Percentiles rank a stretch among this genome's conserved stretches.
Evolutionary conservation across 768 basidiomycete species (phyloP).

Genomic region (Tylopilus subfusipes): DNA sequence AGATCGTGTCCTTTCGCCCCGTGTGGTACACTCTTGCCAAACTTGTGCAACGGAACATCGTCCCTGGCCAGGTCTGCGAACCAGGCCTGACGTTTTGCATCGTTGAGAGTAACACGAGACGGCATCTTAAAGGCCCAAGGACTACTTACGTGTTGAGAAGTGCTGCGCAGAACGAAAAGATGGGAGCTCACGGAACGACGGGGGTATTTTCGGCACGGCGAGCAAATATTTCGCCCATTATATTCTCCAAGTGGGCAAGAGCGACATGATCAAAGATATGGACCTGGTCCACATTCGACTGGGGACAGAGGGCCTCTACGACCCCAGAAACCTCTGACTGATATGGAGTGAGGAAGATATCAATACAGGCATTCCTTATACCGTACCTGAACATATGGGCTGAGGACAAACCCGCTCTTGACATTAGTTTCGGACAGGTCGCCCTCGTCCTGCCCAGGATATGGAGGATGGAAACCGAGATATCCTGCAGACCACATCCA

Average conservation of each 20-base stretch:
- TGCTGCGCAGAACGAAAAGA: not conserved
- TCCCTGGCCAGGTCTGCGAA: conserved; percentile 80
- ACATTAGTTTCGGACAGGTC: conserved; percentile 60
- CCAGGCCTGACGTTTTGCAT: conserved; percentile 77
- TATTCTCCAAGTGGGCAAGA: conserved; percentile 59
- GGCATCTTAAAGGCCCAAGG: conserved; percentile 74
- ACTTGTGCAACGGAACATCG: conserved; percentile 72
- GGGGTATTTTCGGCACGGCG: conserved; percentile 57
- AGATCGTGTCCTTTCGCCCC: conserved; percentile 83
- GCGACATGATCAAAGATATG: conserved; percentile 49
- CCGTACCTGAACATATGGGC: conserved; percentile 56
- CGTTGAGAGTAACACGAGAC: conserved; percentile 76
- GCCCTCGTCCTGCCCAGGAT: conserved; percentile 73
- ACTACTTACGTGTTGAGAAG: conserved; percentile 24
- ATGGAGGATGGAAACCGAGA: conserved; percentile 72
- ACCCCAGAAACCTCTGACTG: conserved; percentile 24
- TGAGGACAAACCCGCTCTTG: conserved; percentile 59
- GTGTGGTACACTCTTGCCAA: conserved; percentile 84
- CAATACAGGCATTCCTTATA: not conserved
- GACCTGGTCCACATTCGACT: conserved; percentile 33
- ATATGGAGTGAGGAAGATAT: not conserved
- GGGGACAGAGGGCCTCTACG: conserved; percentile 11
- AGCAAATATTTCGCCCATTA: conserved; percentile 74
- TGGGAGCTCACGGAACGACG: conserved; percentile 56
- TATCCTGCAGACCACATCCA: conserved; percentile 47